Evolutionary conservation across 495 filamentous ascomycete genomes (phyloP).

Genomic region (Penicillium soppii): DNA sequence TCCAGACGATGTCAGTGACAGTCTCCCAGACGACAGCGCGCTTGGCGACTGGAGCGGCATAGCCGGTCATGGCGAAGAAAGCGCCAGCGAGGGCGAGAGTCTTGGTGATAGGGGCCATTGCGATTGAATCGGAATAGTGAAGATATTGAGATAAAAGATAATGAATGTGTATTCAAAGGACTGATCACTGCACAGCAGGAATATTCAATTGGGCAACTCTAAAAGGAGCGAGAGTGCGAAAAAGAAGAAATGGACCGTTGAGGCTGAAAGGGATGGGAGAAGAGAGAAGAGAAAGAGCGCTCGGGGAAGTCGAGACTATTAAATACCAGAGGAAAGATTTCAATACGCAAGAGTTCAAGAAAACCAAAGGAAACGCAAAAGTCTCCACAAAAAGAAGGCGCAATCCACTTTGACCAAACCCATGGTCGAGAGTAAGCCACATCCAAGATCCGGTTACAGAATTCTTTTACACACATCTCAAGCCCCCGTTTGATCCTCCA

Average conservation of each 20-base stretch:
- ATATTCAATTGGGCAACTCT: conserved; percentile 23
- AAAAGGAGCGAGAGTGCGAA: conserved; percentile 26
- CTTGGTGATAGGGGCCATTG: conserved; percentile 46
- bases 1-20: conserved; percentile 38
- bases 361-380: no score
- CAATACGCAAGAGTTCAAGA: not conserved
- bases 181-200: conserved; percentile 43
- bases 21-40: conserved; percentile 36
- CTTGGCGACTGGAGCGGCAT: conserved; percentile 41
- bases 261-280: conserved; percentile 8
- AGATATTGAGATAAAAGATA: conserved; percentile 9
- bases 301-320: conserved; percentile 7
- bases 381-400: no score
- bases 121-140: conserved; percentile 7
- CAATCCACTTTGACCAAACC: not conserved
- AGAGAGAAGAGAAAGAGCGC: no score
- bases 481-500: no score
- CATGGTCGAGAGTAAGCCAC: conserved; percentile 3
- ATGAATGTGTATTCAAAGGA: conserved; percentile 14
- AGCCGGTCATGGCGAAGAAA: conserved; percentile 35
- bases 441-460: not conserved
- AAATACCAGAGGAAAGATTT: not conserved
- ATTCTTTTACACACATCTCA: no score
- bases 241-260: conserved; percentile 16
- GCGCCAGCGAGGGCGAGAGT: conserved; percentile 42